These are phyloP conservation scores for Friedmanniomyces endolithicus DNA, from an alignment of 495 filamentous ascomycete species.

Conservation along the genomic window DNA sequence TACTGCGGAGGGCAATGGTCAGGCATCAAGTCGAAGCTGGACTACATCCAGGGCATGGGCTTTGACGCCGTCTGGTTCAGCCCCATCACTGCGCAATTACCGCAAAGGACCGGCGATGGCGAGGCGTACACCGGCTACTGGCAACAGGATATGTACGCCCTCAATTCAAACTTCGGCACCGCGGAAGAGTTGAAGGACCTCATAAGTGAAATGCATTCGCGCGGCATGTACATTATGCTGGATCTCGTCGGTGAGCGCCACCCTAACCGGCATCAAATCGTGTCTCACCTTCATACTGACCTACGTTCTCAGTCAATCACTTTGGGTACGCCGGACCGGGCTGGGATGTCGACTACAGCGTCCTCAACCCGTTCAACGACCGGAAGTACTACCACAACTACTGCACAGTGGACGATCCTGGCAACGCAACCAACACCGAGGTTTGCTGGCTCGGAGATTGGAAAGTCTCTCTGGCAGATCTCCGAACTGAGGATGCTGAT, in stretches of 20 bases:
- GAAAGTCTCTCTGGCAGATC: constrained; percentile 50
- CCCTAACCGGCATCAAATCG: too few species aligned
- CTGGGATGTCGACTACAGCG: constrained; percentile 44
- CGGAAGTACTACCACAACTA: constrained; percentile 51
- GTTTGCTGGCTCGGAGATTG: constrained; percentile 55
- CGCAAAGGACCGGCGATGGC: constrained; percentile 15
- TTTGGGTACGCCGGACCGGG: constrained; percentile 46
- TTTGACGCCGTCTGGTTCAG: constrained; percentile 61
- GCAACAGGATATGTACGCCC: constrained; percentile 7
- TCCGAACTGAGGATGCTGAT: constrained; percentile 46
- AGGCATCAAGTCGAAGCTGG: constrained; percentile 13
- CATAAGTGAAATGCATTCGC: not conserved
- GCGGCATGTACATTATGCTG: constrained; percentile 10
- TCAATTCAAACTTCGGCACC: not conserved
- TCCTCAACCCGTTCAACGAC: constrained; percentile 52
- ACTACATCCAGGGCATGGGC: constrained; percentile 15
- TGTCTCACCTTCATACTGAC: too few species aligned
- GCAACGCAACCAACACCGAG: constrained; percentile 29
- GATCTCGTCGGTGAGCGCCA: constrained; percentile 8
- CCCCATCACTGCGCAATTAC: constrained; percentile 52
- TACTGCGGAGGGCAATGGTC: constrained; percentile 19
- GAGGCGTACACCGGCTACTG: constrained; percentile 12
- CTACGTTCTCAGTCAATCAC: constrained; percentile 46
- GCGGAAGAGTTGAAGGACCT: not conserved
- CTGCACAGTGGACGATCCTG: constrained; percentile 51